A percentile compares a stretch with the other conserved stretches of the same genome.
Evolutionary conservation across 441 rosid genomes (phyloP).

Genomic region (Breynia disticha): DNA sequence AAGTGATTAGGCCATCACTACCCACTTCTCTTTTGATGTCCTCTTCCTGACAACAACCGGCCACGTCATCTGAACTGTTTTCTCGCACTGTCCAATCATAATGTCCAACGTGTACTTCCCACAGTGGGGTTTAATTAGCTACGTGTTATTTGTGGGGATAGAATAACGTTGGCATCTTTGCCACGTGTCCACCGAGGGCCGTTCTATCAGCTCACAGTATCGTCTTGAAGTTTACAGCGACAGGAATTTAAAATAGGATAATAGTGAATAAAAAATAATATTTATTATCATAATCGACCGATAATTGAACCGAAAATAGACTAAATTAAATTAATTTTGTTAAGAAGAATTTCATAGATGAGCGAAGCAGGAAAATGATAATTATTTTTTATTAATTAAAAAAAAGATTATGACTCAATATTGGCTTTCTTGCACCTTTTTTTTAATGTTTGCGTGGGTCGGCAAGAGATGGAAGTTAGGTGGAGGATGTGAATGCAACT

Average conservation of each 20-base stretch:
- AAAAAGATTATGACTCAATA: neutral
- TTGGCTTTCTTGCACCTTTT: neutral
- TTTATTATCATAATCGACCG: too few species aligned
- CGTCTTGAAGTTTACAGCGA: neutral
- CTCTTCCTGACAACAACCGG: conserved; percentile 28
- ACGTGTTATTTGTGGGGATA: conserved; percentile 22
- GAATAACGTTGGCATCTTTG: conserved; percentile 7
- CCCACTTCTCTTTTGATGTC: conserved; percentile 25
- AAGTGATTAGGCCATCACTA: conserved; percentile 51
- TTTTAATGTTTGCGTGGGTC: neutral
- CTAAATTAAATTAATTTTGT: too few species aligned
- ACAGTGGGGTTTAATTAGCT: neutral
- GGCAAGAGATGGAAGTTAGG: conserved; percentile 4
- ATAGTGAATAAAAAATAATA: too few species aligned
- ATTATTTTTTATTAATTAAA: too few species aligned
- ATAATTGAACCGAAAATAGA: too few species aligned
- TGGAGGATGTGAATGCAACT: neutral
- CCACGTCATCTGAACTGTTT: conserved; percentile 18
- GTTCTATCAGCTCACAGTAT: neutral
- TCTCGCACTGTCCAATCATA: conserved; percentile 16
- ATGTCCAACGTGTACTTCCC: conserved; percentile 15
- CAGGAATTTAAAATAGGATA: too few species aligned
- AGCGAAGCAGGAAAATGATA: too few species aligned
- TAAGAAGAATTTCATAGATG: too few species aligned
- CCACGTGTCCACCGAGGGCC: conserved; percentile 25